A percentile compares a stretch with the other conserved stretches of the same genome.
Conservation (phyloP, 495 filamentous ascomycete species). For the Bacidia rubella region DNA sequence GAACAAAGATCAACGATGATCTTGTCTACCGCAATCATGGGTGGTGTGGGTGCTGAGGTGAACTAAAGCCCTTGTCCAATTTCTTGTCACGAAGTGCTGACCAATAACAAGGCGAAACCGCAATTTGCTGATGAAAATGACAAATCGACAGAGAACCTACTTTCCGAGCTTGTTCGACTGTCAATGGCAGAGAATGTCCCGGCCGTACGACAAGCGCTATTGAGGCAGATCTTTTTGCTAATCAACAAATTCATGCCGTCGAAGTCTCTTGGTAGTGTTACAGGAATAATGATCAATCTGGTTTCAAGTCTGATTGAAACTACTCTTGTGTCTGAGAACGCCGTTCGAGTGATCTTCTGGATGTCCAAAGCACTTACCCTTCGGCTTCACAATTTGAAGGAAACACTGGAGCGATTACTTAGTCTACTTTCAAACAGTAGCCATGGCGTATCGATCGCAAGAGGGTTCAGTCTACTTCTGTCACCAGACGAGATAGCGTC, state of each 20-base stretch:
- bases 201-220: conserved; percentile 35
- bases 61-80: too few species aligned
- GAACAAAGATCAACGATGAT: conserved; percentile 39
- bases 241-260: conserved; percentile 53
- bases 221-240: conserved; percentile 49
- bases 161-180: conserved; percentile 30
- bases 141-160: conserved; percentile 24
- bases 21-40: conserved; percentile 47
- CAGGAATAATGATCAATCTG: conserved; percentile 22
- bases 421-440: conserved; percentile 39
- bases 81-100: too few species aligned
- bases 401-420: conserved; percentile 39
- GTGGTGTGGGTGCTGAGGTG: conserved; percentile 38
- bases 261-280: conserved; percentile 26
- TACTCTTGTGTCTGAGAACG: conserved; percentile 12
- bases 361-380: conserved; percentile 41
- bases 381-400: conserved; percentile 34
- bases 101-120: conserved; percentile 8
- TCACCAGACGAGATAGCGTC: conserved; percentile 52
- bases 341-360: conserved; percentile 35
- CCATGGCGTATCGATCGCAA: conserved; percentile 33
- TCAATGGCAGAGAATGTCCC: conserved; percentile 25
- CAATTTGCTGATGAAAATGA: conserved; percentile 21
- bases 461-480: conserved; percentile 48
- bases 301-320: conserved; percentile 12